Conservation (phyloP, 2,329 filamentous ascomycete genomes). For the Furcasterigmium sp. region DNA sequence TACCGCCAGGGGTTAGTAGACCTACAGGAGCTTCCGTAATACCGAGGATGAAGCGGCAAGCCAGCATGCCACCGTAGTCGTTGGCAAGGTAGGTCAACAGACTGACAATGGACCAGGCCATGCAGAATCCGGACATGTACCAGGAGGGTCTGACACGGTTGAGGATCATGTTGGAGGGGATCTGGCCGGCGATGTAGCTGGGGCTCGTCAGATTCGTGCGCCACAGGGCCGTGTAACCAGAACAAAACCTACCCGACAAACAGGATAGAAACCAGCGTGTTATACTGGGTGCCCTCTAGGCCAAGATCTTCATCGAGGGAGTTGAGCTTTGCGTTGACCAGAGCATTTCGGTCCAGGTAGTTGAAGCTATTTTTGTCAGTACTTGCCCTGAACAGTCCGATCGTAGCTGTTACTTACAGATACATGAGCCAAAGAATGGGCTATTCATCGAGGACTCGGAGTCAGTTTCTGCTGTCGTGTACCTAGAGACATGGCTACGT, state of each 20-base stretch:
- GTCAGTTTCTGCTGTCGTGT: neutral
- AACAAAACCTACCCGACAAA: slow-evolving; percentile 20
- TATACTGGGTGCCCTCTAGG: slow-evolving; percentile 32
- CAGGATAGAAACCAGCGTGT: slow-evolving; percentile 25
- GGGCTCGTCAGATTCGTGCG: neutral
- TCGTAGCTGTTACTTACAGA: slow-evolving; percentile 11
- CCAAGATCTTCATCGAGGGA: slow-evolving; percentile 45
- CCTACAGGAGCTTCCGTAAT: slow-evolving; percentile 28
- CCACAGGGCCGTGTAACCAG: no score
- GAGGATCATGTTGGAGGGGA: slow-evolving; percentile 5
- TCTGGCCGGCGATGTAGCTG: slow-evolving; percentile 5
- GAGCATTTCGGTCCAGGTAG: slow-evolving; percentile 44
- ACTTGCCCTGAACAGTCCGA: slow-evolving; percentile 6
- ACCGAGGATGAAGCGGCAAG: slow-evolving; percentile 29
- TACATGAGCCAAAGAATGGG: slow-evolving; percentile 29
- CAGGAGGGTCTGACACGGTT: slow-evolving; percentile 3
- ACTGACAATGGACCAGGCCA: slow-evolving; percentile 32
- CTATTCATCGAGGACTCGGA: slow-evolving; percentile 6
- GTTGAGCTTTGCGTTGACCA: slow-evolving; percentile 49
- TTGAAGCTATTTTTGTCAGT: slow-evolving; percentile 4
- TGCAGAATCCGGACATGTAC: slow-evolving; percentile 8
- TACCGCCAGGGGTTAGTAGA: slow-evolving; percentile 10
- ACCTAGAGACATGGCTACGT: neutral
- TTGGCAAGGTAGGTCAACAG: slow-evolving; percentile 33
- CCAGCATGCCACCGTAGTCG: slow-evolving; percentile 30